Percentiles rank a stretch among this genome's conserved stretches.
phyloP scores from a whole-genome alignment of 2,329 filamentous ascomycete genomes.

The Stromatinia cepivora region DNA sequence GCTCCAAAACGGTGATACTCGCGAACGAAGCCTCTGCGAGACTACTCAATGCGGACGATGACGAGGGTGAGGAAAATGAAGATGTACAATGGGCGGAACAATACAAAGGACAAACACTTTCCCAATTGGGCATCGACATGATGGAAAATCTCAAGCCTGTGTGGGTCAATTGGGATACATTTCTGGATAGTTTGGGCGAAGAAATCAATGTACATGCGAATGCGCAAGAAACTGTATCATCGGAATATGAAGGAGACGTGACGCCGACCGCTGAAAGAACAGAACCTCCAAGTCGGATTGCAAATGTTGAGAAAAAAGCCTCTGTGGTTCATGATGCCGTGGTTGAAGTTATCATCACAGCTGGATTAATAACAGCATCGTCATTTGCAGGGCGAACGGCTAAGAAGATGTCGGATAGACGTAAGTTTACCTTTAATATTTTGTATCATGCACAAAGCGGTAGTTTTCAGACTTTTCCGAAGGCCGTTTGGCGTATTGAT shows the following conservation, averaged over 20 bases:
- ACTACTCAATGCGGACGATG: constrained; percentile 60
- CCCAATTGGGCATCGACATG: constrained; percentile 72
- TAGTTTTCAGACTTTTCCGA: not conserved
- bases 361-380: constrained; percentile 27
- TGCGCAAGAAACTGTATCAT: constrained; percentile 16
- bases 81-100: constrained; percentile 52
- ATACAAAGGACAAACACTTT: constrained; percentile 64
- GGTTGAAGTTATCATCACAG: constrained; percentile 66
- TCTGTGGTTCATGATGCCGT: constrained; percentile 58
- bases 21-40: constrained; percentile 76
- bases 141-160: constrained; percentile 64
- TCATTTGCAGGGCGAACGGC: constrained; percentile 22
- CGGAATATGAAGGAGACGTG: constrained; percentile 31
- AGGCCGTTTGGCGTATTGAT: not conserved
- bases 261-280: constrained; percentile 43
- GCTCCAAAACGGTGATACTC: constrained; percentile 66
- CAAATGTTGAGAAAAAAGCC: constrained; percentile 35
- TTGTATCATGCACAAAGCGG: not conserved
- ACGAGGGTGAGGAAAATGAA: constrained; percentile 42
- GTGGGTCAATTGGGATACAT: constrained; percentile 59
- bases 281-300: constrained; percentile 27
- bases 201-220: constrained; percentile 29
- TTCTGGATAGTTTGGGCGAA: constrained; percentile 54
- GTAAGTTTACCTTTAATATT: constrained; percentile 2
- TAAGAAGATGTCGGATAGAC: not conserved